Base-by-base conservation (phyloP, 306 rosid species). In the Medicago ruthenica region DNA sequence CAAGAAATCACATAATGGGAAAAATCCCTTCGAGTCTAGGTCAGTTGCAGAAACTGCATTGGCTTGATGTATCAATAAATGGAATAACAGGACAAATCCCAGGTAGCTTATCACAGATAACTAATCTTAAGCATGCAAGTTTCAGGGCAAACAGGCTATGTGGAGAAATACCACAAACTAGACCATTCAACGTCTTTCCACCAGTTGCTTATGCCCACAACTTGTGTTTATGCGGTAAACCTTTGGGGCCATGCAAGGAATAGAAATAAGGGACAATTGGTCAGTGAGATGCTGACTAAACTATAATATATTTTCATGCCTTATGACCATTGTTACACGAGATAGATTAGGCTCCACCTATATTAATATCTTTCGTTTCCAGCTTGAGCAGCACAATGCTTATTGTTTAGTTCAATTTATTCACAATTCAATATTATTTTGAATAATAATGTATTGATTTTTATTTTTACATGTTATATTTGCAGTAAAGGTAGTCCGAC, bases 1-100 rank as follows among this genome's bases (percentile, higher is more conserved):
- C 96, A n/a, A 92, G 99, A 84, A 95, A 95, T 84, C 89, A 86
- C 79, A 82, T 95, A 70, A 9, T 63, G 54, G 97, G 97, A 75
- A 83, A 80, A 27, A 85, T 95, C 53, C 99, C 99, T 13, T 79
- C 89, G 45, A 57, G 85, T 55, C 4, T 95, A 81, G 96, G 97
- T 2, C 67, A 44, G 62, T 20, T 95, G 81, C 75, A 55, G 78
- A 89, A 90, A 22, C 90, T 95, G 31, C 87, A 87, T 44, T 95
- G 97, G 99, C 92, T 95, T 54, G 99, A 95, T 73, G 53, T 95
- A 77, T 95, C 99, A 60, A 86, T 89, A 58, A 95, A 95, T 67
- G 80, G 79, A n/a, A 86, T 95, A 50, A 78, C 96, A 48, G 97
- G 97, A 16, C 80, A 62, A 82, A 83, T 95, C 75, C 97, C 99